Percentiles rank a stretch among this genome's conserved stretches.
These are phyloP conservation scores for Grifola frondosa DNA, from an alignment of 1,284 basidiomycete species.

Conservation along the genomic window DNA sequence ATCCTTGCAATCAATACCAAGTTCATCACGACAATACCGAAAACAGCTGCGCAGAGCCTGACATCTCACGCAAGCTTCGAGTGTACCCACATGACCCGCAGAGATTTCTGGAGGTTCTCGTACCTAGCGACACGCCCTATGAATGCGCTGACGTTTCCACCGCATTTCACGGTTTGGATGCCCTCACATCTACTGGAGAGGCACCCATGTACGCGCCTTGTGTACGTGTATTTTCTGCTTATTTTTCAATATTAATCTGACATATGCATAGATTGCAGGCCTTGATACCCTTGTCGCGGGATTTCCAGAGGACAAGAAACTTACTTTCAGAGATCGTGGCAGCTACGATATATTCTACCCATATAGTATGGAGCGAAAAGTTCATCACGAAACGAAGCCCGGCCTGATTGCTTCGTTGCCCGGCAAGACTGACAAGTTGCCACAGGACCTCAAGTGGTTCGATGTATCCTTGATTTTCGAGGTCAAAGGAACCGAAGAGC, in stretches of 20 bases:
- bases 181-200: too few species aligned
- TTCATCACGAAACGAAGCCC: constrained; percentile 4
- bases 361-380: background rate
- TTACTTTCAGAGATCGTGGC: background rate
- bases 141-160: too few species aligned
- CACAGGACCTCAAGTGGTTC: background rate
- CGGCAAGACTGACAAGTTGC: background rate
- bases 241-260: background rate
- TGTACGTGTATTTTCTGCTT: background rate
- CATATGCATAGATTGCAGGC: background rate
- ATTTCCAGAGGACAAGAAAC: background rate
- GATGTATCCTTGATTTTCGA: constrained; percentile 6
- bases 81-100: too few species aligned
- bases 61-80: too few species aligned
- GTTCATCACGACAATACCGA: too few species aligned
- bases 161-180: too few species aligned
- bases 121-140: too few species aligned
- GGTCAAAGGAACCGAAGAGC: background rate
- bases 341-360: background rate
- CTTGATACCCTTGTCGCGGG: background rate
- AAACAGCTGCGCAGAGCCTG: too few species aligned
- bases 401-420: constrained; percentile 11
- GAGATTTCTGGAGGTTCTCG: too few species aligned
- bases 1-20: too few species aligned
- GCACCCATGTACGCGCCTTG: too few species aligned